Evolutionary conservation across 768 basidiomycete genomes (phyloP).

Genomic region (Agrocybe chaxingu): DNA sequence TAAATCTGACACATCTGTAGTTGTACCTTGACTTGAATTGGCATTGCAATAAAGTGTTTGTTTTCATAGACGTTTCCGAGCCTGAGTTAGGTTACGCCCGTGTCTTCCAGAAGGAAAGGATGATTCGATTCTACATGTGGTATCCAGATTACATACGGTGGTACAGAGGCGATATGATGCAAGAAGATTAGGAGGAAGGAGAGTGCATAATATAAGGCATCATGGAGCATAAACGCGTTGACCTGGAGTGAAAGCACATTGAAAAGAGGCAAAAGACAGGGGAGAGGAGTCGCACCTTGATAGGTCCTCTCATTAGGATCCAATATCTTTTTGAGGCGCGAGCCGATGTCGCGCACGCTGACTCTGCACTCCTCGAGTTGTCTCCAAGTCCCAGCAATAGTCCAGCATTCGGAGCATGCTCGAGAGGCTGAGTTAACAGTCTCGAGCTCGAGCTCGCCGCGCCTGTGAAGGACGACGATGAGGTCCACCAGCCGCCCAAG

Average conservation of each 20-base stretch:
- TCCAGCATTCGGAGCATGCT: slow-evolving; percentile 82
- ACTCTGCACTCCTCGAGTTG: slow-evolving; percentile 63
- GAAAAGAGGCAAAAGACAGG: slow-evolving; percentile 1
- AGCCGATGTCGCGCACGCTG: slow-evolving; percentile 58
- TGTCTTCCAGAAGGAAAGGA: no score
- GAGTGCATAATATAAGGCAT: slow-evolving; percentile 1
- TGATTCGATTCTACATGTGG: no score
- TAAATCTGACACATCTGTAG: slow-evolving; percentile 7
- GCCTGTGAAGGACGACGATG: slow-evolving; percentile 64
- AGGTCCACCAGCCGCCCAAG: slow-evolving; percentile 71
- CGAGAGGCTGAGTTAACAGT: slow-evolving; percentile 70
- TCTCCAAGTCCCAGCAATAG: slow-evolving; percentile 62
- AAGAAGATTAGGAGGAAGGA: neutral
- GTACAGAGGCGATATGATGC: no score
- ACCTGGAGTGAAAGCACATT: slow-evolving; percentile 19
- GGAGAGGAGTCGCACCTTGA: slow-evolving; percentile 26
- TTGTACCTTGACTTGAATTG: slow-evolving; percentile 7
- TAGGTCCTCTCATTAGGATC: slow-evolving; percentile 56
- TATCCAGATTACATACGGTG: no score
- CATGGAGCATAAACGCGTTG: slow-evolving; percentile 37
- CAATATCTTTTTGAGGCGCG: slow-evolving; percentile 53
- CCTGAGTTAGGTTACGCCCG: no score
- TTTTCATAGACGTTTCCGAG: no score
- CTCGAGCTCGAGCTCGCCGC: slow-evolving; percentile 70
- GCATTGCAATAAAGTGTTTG: neutral